phyloP scores from a whole-genome alignment of 352 stramenopile genomes.

The Aphanomyces euteiches region DNA sequence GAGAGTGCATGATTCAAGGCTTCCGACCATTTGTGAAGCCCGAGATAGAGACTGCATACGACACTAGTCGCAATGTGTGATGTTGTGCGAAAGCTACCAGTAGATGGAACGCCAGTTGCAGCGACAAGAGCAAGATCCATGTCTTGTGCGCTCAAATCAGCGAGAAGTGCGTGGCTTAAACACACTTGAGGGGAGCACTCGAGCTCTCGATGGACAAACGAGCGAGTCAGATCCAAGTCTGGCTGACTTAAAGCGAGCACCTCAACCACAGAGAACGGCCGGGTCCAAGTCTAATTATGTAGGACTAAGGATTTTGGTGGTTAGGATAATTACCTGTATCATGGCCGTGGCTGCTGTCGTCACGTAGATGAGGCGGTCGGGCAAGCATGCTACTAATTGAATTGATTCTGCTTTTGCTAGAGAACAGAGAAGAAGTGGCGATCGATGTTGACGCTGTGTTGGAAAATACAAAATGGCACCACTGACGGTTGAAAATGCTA shows the following conservation, averaged over 20 bases:
- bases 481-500: constrained; percentile 51
- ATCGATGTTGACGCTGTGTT: constrained; percentile 33
- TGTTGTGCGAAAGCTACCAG: constrained; percentile 10
- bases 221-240: constrained; percentile 6
- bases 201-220: constrained; percentile 9
- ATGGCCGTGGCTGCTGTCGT: neutral
- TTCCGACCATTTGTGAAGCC: constrained; percentile 18
- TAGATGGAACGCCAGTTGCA: neutral
- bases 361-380: constrained; percentile 22
- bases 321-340: no score
- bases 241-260: constrained; percentile 9
- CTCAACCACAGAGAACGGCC: constrained; percentile 17
- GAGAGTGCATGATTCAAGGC: constrained; percentile 1
- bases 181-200: constrained; percentile 8
- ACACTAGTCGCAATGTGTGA: constrained; percentile 9
- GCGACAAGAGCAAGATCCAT: neutral
- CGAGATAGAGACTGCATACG: neutral
- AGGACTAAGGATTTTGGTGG: no score
- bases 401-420: constrained; percentile 25
- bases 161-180: constrained; percentile 6
- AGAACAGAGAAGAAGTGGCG: constrained; percentile 38
- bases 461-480: constrained; percentile 56
- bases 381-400: constrained; percentile 13
- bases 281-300: constrained; percentile 23
- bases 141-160: neutral